Conservation (phyloP, 2,329 filamentous ascomycete genomes). For the Phoma herbarum region DNA sequence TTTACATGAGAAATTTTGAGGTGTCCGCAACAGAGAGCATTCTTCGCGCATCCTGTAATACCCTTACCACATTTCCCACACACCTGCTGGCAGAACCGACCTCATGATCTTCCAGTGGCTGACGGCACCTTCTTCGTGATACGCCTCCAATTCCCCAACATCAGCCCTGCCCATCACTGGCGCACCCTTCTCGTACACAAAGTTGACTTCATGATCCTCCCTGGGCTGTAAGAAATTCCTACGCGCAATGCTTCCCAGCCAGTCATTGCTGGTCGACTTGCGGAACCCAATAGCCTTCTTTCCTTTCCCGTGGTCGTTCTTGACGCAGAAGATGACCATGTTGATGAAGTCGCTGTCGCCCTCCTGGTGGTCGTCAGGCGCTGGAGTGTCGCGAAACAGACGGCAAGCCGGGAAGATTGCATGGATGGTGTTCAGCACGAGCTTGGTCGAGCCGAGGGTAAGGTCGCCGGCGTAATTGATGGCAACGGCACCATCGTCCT, state of each 20-base stretch:
- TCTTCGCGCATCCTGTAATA: not conserved
- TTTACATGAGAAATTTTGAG: not conserved
- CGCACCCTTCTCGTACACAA: slow-evolving; percentile 51
- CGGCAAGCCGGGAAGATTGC: slow-evolving; percentile 88
- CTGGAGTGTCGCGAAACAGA: slow-evolving; percentile 81
- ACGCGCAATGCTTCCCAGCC: slow-evolving; percentile 75
- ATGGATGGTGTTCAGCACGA: slow-evolving; percentile 83
- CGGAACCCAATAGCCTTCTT: slow-evolving; percentile 70
- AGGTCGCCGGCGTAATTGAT: slow-evolving; percentile 98
- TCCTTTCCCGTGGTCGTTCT: slow-evolving; percentile 56
- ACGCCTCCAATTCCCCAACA: slow-evolving; percentile 71
- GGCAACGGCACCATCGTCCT: slow-evolving; percentile 81
- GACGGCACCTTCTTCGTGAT: slow-evolving; percentile 77
- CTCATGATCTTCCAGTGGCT: slow-evolving; percentile 96
- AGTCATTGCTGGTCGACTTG: slow-evolving; percentile 69
- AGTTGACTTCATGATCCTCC: slow-evolving; percentile 69
- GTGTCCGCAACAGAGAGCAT: not conserved
- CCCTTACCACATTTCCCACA: slow-evolving; percentile 86
- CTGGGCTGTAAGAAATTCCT: slow-evolving; percentile 75
- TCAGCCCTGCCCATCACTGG: slow-evolving; percentile 69
- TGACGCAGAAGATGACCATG: slow-evolving; percentile 93
- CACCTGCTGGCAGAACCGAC: slow-evolving; percentile 73
- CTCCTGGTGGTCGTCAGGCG: slow-evolving; percentile 53
- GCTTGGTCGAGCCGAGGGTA: slow-evolving; percentile 74
- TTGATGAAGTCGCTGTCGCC: slow-evolving; percentile 79